phyloP scores from a whole-genome alignment of 2,329 filamentous ascomycete species.

The Fusarium oxysporum region DNA sequence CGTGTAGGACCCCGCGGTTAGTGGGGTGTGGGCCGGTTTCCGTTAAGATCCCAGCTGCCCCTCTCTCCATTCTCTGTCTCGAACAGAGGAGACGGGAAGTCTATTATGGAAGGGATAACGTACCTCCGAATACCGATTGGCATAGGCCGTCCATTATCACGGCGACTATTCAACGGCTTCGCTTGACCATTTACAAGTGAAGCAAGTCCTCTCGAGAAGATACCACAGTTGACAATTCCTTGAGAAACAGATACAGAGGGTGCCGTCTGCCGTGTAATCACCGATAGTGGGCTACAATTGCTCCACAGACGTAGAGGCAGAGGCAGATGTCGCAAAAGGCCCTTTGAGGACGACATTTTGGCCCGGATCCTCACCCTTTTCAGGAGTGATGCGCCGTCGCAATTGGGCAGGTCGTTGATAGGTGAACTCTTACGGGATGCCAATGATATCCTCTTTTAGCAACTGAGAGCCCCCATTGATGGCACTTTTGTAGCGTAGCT shows the following conservation, averaged over 20 bases:
- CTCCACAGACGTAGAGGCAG: constrained; percentile 43
- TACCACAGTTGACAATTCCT: constrained; percentile 6
- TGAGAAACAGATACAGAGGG: constrained; percentile 10
- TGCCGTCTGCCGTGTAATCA: constrained; percentile 33
- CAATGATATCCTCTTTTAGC: constrained; percentile 29
- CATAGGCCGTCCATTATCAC: constrained; percentile 32
- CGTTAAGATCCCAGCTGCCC: background rate
- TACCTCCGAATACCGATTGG: constrained; percentile 45
- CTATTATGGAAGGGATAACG: constrained; percentile 18
- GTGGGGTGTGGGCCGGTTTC: constrained; percentile 23
- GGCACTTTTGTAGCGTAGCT: constrained; percentile 47
- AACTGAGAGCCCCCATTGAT: constrained; percentile 35
- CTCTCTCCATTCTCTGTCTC: background rate
- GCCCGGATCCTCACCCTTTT: constrained; percentile 32
- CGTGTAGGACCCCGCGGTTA: constrained; percentile 32
- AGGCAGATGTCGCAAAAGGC: constrained; percentile 46
- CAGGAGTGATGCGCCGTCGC: constrained; percentile 33
- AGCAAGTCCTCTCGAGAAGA: constrained; percentile 13
- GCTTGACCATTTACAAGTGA: constrained; percentile 23
- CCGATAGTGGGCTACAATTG: constrained; percentile 36
- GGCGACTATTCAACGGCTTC: constrained; percentile 31
- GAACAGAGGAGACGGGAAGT: background rate
- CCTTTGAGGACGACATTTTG: constrained; percentile 44
- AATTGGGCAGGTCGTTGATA: constrained; percentile 42
- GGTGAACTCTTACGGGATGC: constrained; percentile 21